phyloP scores from a whole-genome alignment of 306 rosid species.

The Rosa chinensis region DNA sequence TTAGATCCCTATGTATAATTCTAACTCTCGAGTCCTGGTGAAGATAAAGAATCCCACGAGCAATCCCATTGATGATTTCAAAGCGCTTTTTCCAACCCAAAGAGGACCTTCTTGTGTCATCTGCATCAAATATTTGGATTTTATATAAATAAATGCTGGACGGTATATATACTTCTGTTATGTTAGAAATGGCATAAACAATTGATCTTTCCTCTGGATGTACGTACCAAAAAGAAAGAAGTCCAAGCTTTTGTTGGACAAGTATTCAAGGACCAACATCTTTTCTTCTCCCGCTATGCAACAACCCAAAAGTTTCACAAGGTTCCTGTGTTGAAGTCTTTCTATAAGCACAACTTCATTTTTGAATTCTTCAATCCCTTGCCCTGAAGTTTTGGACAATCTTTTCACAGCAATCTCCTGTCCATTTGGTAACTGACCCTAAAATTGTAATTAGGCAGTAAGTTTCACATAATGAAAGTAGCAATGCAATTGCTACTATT shows the following conservation, averaged over 20 bases:
- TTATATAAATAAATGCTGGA: too few species aligned
- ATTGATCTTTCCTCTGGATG: neutral
- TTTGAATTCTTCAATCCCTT: neutral
- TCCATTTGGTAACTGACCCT: neutral
- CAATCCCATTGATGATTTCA: constrained; percentile 40
- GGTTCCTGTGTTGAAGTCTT: neutral
- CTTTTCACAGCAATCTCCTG: neutral
- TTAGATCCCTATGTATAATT: constrained; percentile 59
- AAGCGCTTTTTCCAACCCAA: constrained; percentile 48
- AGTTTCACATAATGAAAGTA: neutral
- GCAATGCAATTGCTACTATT: neutral
- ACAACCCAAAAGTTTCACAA: neutral
- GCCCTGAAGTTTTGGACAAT: neutral
- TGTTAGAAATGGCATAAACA: neutral
- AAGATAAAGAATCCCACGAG: constrained; percentile 59
- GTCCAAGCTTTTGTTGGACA: constrained; percentile 62
- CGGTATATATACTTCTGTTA: neutral
- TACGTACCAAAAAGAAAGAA: constrained; percentile 42
- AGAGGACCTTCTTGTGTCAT: constrained; percentile 27
- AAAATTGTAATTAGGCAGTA: neutral
- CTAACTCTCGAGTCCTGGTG: constrained; percentile 58
- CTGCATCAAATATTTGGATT: constrained; percentile 22
- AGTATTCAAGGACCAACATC: constrained; percentile 30
- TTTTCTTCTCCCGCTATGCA: neutral
- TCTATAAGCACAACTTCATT: neutral